phyloP scores from a whole-genome alignment of 352 stramenopile genomes.

The Aphanomyces astaci region DNA sequence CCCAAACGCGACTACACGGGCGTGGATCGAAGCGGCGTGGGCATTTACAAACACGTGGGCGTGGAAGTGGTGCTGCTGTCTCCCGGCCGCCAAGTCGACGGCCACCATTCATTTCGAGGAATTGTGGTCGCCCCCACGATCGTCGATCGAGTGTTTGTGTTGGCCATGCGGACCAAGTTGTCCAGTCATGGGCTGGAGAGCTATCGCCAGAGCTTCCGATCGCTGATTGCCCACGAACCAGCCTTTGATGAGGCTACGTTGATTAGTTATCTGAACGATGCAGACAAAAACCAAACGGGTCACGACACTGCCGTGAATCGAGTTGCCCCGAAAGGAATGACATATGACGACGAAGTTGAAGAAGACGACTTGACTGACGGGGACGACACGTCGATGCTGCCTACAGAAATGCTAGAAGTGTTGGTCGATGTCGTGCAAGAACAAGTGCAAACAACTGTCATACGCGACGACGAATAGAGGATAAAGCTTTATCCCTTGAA shows the following conservation, averaged over 20 bases:
- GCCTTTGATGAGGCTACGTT: too few relatives aligned
- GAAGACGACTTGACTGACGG: neutral
- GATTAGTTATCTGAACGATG: too few relatives aligned
- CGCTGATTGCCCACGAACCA: neutral
- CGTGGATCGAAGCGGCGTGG: neutral
- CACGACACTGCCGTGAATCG: neutral
- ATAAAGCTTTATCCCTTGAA: too few relatives aligned
- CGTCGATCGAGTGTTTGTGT: slow-evolving; percentile 15
- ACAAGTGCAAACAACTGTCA: too few relatives aligned
- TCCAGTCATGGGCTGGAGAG: slow-evolving; percentile 1
- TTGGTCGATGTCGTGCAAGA: too few relatives aligned
- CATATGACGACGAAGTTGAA: neutral
- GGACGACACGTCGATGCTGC: neutral
- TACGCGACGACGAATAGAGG: too few relatives aligned
- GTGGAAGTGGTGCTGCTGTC: slow-evolving; percentile 23
- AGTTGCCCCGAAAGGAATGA: too few relatives aligned
- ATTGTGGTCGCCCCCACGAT: slow-evolving; percentile 3
- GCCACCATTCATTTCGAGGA: neutral
- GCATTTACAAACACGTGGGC: slow-evolving; percentile 28
- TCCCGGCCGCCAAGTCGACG: neutral
- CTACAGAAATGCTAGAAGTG: too few relatives aligned
- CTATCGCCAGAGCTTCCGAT: slow-evolving; percentile 20
- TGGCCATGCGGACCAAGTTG: slow-evolving; percentile 12
- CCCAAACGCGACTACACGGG: slow-evolving; percentile 24
- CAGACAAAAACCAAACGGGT: neutral